Evolutionary conservation across 257 asterid species (phyloP).

Genomic region (Eucommia ulmoides): DNA sequence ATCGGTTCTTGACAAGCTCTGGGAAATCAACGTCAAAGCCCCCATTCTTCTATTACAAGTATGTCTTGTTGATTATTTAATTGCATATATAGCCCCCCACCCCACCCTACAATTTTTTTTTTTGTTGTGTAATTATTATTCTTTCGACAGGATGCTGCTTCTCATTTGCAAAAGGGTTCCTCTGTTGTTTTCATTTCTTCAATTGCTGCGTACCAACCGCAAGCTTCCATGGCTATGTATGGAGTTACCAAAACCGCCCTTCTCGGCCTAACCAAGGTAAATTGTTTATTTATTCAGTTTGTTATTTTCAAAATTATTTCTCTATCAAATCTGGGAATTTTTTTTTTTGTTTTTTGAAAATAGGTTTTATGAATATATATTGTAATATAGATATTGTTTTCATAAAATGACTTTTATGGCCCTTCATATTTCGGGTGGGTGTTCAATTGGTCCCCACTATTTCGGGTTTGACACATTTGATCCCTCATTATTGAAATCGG

Average conservation of each 20-base stretch:
- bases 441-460: no score
- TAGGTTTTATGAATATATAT: no score
- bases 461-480: no score
- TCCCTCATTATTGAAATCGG: no score
- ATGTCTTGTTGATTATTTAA: slow-evolving; percentile 11
- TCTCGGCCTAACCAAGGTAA: slow-evolving; percentile 89
- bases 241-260: slow-evolving; percentile 91
- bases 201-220: slow-evolving; percentile 47
- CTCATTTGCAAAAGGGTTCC: slow-evolving; percentile 68
- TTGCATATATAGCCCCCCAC: neutral
- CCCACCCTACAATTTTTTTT: neutral
- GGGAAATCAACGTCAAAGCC: slow-evolving; percentile 89
- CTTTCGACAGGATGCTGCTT: slow-evolving; percentile 52
- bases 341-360: no score
- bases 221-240: slow-evolving; percentile 59
- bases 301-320: no score
- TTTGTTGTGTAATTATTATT: neutral
- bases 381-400: no score
- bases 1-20: slow-evolving; percentile 73
- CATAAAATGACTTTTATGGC: no score
- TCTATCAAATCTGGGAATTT: no score
- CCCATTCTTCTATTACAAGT: slow-evolving; percentile 73
- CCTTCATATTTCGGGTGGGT: no score
- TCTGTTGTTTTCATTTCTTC: slow-evolving; percentile 62
- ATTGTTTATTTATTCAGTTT: no score